These are phyloP conservation scores for Penicillium sp. DNA, from an alignment of 2,329 filamentous ascomycete species.

Conservation along the genomic window DNA sequence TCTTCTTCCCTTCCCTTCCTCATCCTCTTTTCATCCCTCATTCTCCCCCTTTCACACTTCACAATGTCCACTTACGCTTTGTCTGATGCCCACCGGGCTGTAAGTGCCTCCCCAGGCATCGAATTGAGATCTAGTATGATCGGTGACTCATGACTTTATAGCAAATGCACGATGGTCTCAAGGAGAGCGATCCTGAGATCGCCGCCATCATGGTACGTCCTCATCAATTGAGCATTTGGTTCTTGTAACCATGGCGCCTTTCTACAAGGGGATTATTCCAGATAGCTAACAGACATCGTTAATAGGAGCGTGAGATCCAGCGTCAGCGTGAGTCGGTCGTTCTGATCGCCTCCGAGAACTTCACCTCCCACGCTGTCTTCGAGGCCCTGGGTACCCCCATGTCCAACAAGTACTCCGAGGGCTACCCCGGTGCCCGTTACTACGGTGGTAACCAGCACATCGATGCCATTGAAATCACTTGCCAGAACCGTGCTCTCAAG, in stretches of 20 bases:
- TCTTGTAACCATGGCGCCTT: not conserved
- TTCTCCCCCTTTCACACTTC: conserved; percentile 13
- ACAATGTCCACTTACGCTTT: conserved; percentile 59
- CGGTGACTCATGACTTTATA: conserved; percentile 48
- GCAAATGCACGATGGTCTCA: conserved; percentile 94
- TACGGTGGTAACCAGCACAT: conserved; percentile 99
- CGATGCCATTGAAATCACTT: conserved; percentile 90
- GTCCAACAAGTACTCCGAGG: conserved; percentile 99
- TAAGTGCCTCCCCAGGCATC: conserved; percentile 40
- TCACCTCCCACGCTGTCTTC: conserved; percentile 97
- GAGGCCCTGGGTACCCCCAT: conserved; percentile 92
- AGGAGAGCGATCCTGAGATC: conserved; percentile 91
- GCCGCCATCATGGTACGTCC: conserved; percentile 87
- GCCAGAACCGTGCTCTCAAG: conserved; percentile 89
- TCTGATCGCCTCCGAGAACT: conserved; percentile 98
- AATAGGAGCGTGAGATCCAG: conserved; percentile 85
- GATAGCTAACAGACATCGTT: not conserved
- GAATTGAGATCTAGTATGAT: conserved; percentile 5
- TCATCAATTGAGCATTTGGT: not conserved
- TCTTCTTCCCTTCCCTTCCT: not conserved
- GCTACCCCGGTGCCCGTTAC: conserved; percentile 96
- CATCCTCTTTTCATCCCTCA: conserved; percentile 7
- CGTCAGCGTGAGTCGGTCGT: conserved; percentile 98
- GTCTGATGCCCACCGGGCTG: conserved; percentile 65
- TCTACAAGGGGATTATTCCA: too few relatives aligned